These are phyloP conservation scores for Coemansia sp. DNA, from an alignment of 192 early-diverging fungal genomes.

Conservation along the genomic window DNA sequence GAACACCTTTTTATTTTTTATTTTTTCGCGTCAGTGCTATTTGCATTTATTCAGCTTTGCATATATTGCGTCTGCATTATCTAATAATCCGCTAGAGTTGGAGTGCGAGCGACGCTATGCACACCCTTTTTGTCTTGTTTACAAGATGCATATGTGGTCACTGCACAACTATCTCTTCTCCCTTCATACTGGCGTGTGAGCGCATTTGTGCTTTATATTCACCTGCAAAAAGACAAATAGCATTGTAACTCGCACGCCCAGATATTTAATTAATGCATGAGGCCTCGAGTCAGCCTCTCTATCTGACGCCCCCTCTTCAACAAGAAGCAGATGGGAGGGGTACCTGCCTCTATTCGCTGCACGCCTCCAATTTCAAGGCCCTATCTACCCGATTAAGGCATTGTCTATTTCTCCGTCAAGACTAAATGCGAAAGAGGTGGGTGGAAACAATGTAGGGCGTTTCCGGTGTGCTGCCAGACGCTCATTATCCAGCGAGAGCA, in stretches of 20 bases:
- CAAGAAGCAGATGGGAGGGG: slow-evolving; percentile 4
- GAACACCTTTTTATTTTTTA: background rate
- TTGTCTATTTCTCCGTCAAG: slow-evolving; percentile 7
- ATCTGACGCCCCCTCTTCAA: background rate
- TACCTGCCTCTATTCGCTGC: slow-evolving; percentile 10
- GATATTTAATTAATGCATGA: slow-evolving; percentile 7
- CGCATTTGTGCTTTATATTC: background rate
- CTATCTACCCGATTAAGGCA: slow-evolving; percentile 5
- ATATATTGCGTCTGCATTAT: slow-evolving; percentile 8
- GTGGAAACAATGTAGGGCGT: background rate
- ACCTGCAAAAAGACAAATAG: background rate
- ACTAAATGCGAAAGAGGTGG: background rate
- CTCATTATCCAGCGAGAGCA: slow-evolving; percentile 2
- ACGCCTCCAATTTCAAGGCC: slow-evolving; percentile 6
- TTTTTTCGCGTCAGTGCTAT: background rate
- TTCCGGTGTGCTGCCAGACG: slow-evolving; percentile 10
- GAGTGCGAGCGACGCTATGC: slow-evolving; percentile 1
- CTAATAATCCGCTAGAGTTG: slow-evolving; percentile 6
- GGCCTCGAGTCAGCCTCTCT: background rate
- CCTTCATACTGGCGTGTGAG: background rate
- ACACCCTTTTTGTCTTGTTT: background rate
- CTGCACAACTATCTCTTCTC: background rate
- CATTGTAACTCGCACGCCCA: slow-evolving; percentile 12
- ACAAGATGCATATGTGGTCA: slow-evolving; percentile 5
- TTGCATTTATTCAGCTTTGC: slow-evolving; percentile 6